Base-by-base conservation (phyloP, 2,329 filamentous ascomycete genomes). In the Didymellaceae sp. region DNA sequence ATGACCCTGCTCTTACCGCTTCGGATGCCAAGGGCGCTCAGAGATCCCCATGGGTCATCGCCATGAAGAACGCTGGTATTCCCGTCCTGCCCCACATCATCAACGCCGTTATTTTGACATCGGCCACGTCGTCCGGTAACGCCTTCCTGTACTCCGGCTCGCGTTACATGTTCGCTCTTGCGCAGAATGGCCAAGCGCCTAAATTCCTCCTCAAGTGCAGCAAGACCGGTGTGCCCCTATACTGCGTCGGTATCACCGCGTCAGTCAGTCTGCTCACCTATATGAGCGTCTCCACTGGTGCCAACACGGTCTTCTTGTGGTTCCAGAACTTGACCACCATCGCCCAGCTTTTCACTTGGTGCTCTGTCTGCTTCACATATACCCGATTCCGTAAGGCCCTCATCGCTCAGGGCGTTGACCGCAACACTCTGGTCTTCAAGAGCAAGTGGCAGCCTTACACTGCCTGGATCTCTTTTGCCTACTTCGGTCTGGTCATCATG, bases 101-200 rank as follows among this genome's bases (percentile, higher is more conserved):
- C 72, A 93, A 93, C 68, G 88, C 87, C 26, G 79, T 91, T 20
- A 86, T 92, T 59, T 79, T 91, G 58, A 89, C 86, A 0, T 88
- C 86, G 0, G 87, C 86, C 0, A 86, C 84, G 74, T 90, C 87
- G 0, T 80, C 87, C 0, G 85, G 82, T 0, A 91, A 91, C 59
- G 84, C 87, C 58, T 83, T 81, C 63, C 75, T 91, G 43, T 79
- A 80, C 61, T 76, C 77, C 2, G 79, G 77, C 9, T 81, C 79
- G 6, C 77, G 81, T 54, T 78, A 78, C 47, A 73, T 84, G 8
- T 82, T 80, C 56, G 73, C 70, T 52, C 63, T 78, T 31, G 76
- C 77, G 2, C 75, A 81, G 58, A 80, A 80, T 57, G 70, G 75
- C 3, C 80, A 82, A 57, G 81, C 81, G 1, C 82, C 82, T 2